phyloP scores from a whole-genome alignment of 179 eudicot species.

The Vitellaria paradoxa region DNA sequence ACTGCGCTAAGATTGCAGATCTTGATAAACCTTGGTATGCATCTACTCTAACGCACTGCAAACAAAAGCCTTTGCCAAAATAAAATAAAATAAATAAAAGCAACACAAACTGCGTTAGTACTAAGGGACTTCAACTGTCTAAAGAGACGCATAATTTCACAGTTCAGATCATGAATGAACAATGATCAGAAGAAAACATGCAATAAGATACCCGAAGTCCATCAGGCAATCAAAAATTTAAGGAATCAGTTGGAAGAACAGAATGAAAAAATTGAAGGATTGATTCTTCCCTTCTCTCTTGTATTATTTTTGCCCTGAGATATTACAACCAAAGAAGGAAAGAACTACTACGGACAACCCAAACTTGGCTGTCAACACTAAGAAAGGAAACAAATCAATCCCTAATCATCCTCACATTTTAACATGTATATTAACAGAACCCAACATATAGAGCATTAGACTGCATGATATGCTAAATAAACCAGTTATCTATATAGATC shows the following conservation, averaged over 20 bases:
- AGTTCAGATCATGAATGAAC: constrained; percentile 8
- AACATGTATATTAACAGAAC: too few species aligned
- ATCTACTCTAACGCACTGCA: not conserved
- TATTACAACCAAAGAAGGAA: too few species aligned
- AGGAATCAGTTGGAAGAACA: not conserved
- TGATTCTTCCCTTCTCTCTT: too few species aligned
- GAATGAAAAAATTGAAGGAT: too few species aligned
- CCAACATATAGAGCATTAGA: not conserved
- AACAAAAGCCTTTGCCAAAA: not conserved
- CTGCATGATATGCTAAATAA: not conserved
- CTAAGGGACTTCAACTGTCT: not conserved
- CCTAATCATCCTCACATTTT: too few species aligned
- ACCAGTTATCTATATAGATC: not conserved
- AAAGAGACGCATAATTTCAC: not conserved
- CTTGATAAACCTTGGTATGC: not conserved
- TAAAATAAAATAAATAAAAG: not conserved
- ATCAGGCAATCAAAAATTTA: not conserved
- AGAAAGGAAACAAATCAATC: too few species aligned
- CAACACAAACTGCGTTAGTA: not conserved
- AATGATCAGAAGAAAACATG: constrained; percentile 4
- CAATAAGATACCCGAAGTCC: not conserved
- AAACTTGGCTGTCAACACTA: too few species aligned
- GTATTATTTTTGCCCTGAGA: too few species aligned
- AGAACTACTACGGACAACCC: too few species aligned
- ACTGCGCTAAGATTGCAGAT: not conserved